A percentile compares a stretch with the other conserved stretches of the same genome.
phyloP scores from a whole-genome alignment of 164 flowering plant genomes.

The Kingdonia uniflora region DNA sequence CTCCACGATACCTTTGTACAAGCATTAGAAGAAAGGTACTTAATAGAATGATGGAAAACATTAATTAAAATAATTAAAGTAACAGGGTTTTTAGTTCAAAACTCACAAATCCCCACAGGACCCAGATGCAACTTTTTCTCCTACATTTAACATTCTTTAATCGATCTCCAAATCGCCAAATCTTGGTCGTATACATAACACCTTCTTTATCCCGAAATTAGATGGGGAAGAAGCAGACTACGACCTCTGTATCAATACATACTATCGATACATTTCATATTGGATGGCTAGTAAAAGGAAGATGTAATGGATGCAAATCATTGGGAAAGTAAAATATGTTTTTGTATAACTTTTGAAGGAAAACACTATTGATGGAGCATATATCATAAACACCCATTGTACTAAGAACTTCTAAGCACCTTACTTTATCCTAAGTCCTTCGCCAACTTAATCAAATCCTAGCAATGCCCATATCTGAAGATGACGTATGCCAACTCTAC shows the following conservation, averaged over 20 bases:
- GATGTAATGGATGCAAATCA: no score
- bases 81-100: neutral
- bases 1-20: conserved; percentile 54
- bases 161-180: conserved; percentile 72
- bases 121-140: conserved; percentile 79
- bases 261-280: neutral
- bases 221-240: conserved; percentile 71
- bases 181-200: conserved; percentile 22
- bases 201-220: conserved; percentile 38
- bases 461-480: no score
- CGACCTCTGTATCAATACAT: conserved; percentile 44
- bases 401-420: no score
- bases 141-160: conserved; percentile 51
- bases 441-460: no score
- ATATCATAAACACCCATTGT: no score
- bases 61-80: conserved; percentile 1
- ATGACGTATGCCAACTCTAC: no score
- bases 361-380: no score
- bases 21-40: neutral
- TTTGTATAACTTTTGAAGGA: no score
- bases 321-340: no score
- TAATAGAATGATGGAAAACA: conserved; percentile 8
- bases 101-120: conserved; percentile 94
- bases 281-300: no score
- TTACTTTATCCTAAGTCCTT: no score